phyloP scores from a whole-genome alignment of 139 green algal species.

The Picochlorum sp. region DNA sequence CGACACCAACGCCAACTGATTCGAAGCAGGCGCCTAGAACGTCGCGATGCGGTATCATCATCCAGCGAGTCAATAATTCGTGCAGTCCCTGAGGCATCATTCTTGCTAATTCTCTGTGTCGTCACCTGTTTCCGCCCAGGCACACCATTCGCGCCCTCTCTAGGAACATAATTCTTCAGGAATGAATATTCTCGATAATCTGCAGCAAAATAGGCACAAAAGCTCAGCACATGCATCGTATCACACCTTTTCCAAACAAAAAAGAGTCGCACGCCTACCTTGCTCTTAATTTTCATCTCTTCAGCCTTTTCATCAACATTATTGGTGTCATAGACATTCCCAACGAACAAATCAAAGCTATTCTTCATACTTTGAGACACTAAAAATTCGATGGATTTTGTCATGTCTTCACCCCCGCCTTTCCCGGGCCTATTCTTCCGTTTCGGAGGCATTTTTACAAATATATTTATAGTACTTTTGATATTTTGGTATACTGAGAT shows the following conservation, averaged over 20 bases:
- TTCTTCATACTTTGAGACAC: conserved; percentile 69
- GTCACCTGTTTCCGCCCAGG: background rate
- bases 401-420: background rate
- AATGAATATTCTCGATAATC: conserved; percentile 47
- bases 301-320: conserved; percentile 58
- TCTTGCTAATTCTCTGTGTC: background rate
- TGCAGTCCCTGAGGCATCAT: conserved; percentile 35
- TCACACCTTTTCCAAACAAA: too few relatives aligned
- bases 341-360: conserved; percentile 76
- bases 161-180: conserved; percentile 32
- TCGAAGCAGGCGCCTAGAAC: conserved; percentile 12
- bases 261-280: conserved; percentile 23
- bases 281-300: conserved; percentile 58
- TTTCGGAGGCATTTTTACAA: background rate
- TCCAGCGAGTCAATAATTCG: conserved; percentile 66
- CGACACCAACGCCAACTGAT: conserved; percentile 5
- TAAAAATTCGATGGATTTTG: conserved; percentile 53
- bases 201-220: conserved; percentile 10
- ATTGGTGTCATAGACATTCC: conserved; percentile 44
- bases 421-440: background rate
- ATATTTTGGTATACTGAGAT: too few relatives aligned
- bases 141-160: conserved; percentile 2
- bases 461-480: background rate
- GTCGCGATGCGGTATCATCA: conserved; percentile 10
- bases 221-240: background rate